Evolutionary conservation across 129 eudicot species (phyloP), one percentile per base, ranked within the genome.

Genomic region (Gnaphalium uliginosum): DNA sequence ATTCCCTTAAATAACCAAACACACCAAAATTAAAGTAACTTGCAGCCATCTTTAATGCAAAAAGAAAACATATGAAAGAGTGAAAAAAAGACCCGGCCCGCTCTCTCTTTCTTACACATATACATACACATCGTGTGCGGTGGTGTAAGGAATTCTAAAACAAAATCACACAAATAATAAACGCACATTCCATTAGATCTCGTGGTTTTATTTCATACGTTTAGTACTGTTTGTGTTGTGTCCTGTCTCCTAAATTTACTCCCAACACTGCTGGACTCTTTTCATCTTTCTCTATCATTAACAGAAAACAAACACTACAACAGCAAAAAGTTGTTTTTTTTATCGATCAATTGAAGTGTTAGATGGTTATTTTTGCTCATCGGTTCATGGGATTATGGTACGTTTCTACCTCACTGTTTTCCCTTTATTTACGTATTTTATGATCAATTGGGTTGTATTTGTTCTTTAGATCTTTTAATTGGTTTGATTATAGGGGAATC

Each of bases 381-480:
- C 77, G 30, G 26, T 78, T 70, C 77, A 70, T 70, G 77, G 59
- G 53, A 46, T 46, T 63, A 50, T 50, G 72, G 66, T 75, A 75
- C 50, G 54, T 19, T 57, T 57, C 53, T 57, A 21, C 62, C 21
- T 13, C 60, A 53, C 5, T n/a, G 60, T 53, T 53, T n/a, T 4
- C 18, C 58, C 23, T n/a, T 21, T 53, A 5, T 23, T 37, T n/a
- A 21, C n/a, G n/a, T 21, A 41, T 41, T 2, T 41, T 9, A 2
- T 18, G 5, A 35, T 58, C 56, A 73, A 22, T 54, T 71, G 19
- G 19, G 1, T 68, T 41, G 46, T 29, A 54, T 71, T 15, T 13
- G 21, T 50, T 7, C 22, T 54, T 26, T 68, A 66, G 41, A 76
- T 77, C 69, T 50, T 77, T 78, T 39, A 69, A 61, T 70, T 69